Conservation (phyloP, 495 filamentous ascomycete genomes). For the Oidiodendron maius region DNA sequence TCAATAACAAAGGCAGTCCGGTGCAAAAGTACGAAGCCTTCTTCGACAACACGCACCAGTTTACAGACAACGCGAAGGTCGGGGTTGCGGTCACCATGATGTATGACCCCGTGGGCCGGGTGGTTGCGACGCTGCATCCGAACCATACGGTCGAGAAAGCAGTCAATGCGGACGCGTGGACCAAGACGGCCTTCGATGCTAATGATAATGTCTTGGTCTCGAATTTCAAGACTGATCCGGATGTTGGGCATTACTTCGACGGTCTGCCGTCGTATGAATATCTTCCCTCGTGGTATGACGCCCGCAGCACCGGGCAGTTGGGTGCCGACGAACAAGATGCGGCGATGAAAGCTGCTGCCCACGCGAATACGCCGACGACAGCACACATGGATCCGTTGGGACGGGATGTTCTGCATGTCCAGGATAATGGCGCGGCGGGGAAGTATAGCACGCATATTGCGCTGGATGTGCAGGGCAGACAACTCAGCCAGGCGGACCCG, state of each 20-base stretch:
- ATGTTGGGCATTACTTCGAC: slow-evolving; percentile 17
- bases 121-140: slow-evolving; percentile 10
- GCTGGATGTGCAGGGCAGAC: slow-evolving; percentile 22
- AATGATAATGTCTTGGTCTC: slow-evolving; percentile 21
- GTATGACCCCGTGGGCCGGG: slow-evolving; percentile 20
- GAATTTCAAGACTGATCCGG: slow-evolving; percentile 19
- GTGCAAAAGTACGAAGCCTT: slow-evolving; percentile 24
- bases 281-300: slow-evolving; percentile 6
- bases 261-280: background rate
- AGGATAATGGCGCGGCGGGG: slow-evolving; percentile 5
- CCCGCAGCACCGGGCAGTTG: background rate
- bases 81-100: slow-evolving; percentile 11
- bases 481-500: slow-evolving; percentile 20
- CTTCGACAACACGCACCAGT: slow-evolving; percentile 9
- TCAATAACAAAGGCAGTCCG: slow-evolving; percentile 22
- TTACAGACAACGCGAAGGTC: background rate
- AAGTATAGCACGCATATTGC: background rate
- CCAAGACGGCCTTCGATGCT: slow-evolving; percentile 11
- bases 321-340: background rate
- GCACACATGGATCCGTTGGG: slow-evolving; percentile 19
- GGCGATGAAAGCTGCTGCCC: slow-evolving; percentile 13
- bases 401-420: slow-evolving; percentile 3
- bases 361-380: slow-evolving; percentile 23
- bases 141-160: slow-evolving; percentile 22
- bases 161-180: slow-evolving; percentile 20